Evolutionary conservation across 2,329 filamentous ascomycete species (phyloP), one percentile per base, ranked within the genome.

Genomic region (Helotiales sp.): DNA sequence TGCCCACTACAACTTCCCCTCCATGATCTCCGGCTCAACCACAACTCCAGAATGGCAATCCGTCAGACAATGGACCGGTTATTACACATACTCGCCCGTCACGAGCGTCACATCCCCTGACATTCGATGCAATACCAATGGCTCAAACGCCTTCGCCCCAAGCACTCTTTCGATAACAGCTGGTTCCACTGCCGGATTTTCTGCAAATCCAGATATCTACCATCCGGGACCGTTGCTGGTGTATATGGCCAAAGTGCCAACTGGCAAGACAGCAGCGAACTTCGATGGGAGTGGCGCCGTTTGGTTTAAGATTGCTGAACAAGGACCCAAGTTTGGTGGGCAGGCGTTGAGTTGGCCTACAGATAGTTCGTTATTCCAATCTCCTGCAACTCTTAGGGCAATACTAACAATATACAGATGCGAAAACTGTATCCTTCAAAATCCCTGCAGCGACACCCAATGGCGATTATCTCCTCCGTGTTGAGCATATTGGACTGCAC

Each of bases 51-150:
- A 58, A 4, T 68, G 67, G 66, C 38, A 64, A 53, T 58, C 64
- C 27, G 68, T 69, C 2, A 63, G 66, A 38, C 61, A 68, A 55
- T 68, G 65, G 66, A 66, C 66, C 1, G 61, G 57, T 31, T 69
- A 63, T n/a, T 60, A 67, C 31, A 62, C 66, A 13, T 64, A 64
- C 57, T 31, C 58, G 30, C 61, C 63, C 46, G 59, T 65, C 60
- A 63, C 68, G 40, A 61, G 59, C 10, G 70, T 76, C 24, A 67
- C 73, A 9, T 67, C 68, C 22, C 70, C 72, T 56, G 73, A 76
- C 56, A 74, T 76, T 60, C 73, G 75, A 58, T 76, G 75, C 44
- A 69, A 71, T 55, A 71, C 72, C 40, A 66, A 74, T 48, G 74
- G 70, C 24, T 67, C 62, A 10, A 58, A 59, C 5, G 69, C 53